Evolutionary conservation across 2,329 filamentous ascomycete species (phyloP), one percentile per base, ranked within the genome.

Genomic region (Elsinoe necatrix): DNA sequence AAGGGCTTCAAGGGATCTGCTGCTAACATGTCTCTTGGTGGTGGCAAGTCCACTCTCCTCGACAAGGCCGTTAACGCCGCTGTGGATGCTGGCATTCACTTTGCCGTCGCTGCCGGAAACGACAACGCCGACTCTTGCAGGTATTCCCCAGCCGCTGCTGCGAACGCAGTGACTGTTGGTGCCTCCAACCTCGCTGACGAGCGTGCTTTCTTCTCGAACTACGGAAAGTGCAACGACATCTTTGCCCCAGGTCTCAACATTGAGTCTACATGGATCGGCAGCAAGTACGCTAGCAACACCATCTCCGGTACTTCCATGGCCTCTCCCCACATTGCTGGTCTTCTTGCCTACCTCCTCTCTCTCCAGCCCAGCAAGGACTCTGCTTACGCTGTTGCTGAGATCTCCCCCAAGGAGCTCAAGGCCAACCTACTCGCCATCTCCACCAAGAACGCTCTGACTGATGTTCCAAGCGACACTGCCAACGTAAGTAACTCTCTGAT

Each of bases 201-300:
- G 80, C 92, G 93, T 76, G 93, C 93, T 63, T 98, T 97, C 83
- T 98, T 98, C 85, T 98, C 95, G 83, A 98, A 98, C 87, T 97
- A 85, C 75, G 93, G 93, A 74, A 93, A 92, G 81, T 98, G 93
- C 83, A 95, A 92, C 72, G 93, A 98, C 76, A 95, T 98, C 80
- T 98, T 98, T 69, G 93, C 91, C 62, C 93, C 93, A 60, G 93
- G 93, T 69, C 81, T 96, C 68, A 95, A 90, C 85, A 95, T 98
- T 68, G 83, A 89, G 67, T 98, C 93, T 63, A 97, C 93, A 72
- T 98, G 93, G 93, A 95, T 95, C 67, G 93, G 95, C 71, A 92
- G 86, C 83, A 87, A 93, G 75, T 85, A 92, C 68, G 92, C 93
- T 68, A 83, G 89, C 78, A 98, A 98, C 85, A 96, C 89, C 77